Evolutionary conservation across 441 rosid genomes (phyloP).

Genomic region (Euphorbia schlechtendalii): DNA sequence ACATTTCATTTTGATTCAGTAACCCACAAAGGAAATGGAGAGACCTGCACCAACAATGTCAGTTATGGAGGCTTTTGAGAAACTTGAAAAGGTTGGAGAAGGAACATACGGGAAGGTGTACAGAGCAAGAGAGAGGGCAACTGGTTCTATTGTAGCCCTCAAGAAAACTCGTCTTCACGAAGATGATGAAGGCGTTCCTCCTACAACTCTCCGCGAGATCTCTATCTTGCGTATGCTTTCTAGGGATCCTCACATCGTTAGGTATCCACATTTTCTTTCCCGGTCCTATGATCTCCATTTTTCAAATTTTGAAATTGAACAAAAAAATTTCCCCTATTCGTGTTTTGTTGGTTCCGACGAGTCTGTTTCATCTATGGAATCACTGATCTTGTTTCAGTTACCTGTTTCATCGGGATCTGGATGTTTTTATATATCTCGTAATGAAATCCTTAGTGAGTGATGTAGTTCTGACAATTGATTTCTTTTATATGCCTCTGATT

Average conservation of each 20-base stretch:
- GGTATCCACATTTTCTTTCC: constrained; percentile 26
- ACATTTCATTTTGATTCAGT: neutral
- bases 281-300: neutral
- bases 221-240: constrained; percentile 99
- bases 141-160: constrained; percentile 82
- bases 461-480: neutral
- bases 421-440: neutral
- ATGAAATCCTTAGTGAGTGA: neutral
- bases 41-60: constrained; percentile 26
- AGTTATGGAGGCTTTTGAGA: constrained; percentile 89
- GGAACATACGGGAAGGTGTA: constrained; percentile 97
- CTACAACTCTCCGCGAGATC: constrained; percentile 97
- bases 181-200: constrained; percentile 99
- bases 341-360: neutral
- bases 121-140: constrained; percentile 88
- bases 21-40: neutral
- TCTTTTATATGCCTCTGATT: neutral
- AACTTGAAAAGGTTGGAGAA: constrained; percentile 96
- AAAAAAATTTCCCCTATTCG: neutral
- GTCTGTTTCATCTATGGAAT: neutral
- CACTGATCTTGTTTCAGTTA: neutral
- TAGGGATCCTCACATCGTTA: constrained; percentile 87
- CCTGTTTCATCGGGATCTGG: neutral
- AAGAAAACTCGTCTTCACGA: constrained; percentile 98
- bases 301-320: neutral